Evolutionary conservation across 2,329 filamentous ascomycete species (phyloP), one percentile per base, ranked within the genome.

Genomic region (Ophiocordyceps polyrhachis-furcata): DNA sequence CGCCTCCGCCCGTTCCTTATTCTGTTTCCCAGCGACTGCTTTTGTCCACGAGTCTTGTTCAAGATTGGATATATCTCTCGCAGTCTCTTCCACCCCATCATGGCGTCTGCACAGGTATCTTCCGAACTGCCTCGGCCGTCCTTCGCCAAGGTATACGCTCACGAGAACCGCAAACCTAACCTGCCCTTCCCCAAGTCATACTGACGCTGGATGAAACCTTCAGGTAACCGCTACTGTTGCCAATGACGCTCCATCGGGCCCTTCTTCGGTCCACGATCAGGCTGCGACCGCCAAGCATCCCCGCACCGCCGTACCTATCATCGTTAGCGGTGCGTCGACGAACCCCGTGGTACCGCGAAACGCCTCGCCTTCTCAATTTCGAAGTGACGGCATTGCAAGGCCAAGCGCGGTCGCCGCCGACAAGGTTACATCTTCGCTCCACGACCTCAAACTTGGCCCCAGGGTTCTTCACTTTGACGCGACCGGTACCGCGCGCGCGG

Each of bases 111-210:
- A 45, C 63, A 65, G 54, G 60, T 68, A 52, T 60, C 66, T 52
- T 55, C 67, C 49, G 69, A 71, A 51, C 51, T 64, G 45, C 64
- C 65, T 44, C 77, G 75, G 62, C 72, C 79, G 53, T 84, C 81
- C 40, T 87, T 87, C 68, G 82, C 82, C 62, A 86, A 83, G 73
- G 82, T 84, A 66, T 29, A 6, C n/a, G 23, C 15, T 17, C 8
- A 13, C n/a, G n/a, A 5, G n/a, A n/a, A 17, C 5, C 21, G 6
- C 21, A 23, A 23, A 23, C 17, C 7, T 5, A 14, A 15, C 14
- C 28, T 21, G 11, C 13, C 7, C 4, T 41, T 6, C 14, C 4
- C 28, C n/a, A n/a, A 20, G 12, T 20, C 25, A 17, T 42, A 40
- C 44, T 46, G 12, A 44, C 31, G 13, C 43, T 23, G 14, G 14